Evolutionary conservation across 176 grass and related monocot species (phyloP).

Genomic region (Oryza glumipatula): DNA sequence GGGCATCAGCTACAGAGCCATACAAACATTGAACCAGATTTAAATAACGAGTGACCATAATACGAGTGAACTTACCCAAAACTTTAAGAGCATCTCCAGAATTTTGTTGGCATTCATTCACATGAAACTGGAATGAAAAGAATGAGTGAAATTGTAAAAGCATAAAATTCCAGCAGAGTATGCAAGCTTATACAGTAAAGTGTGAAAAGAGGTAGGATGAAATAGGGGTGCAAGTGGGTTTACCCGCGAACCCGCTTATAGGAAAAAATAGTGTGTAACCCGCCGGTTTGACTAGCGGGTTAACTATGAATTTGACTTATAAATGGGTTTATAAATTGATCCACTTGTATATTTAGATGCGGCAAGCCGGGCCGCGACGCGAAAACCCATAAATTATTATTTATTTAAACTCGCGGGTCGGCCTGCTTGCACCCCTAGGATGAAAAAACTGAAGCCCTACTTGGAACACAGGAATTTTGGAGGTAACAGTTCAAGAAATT

Average conservation of each 20-base stretch:
- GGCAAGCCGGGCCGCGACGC: too few species aligned
- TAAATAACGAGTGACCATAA: slow-evolving; percentile 31
- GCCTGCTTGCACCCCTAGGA: not conserved
- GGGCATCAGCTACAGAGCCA: slow-evolving; percentile 2
- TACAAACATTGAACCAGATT: slow-evolving; percentile 31
- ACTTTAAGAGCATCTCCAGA: slow-evolving; percentile 72
- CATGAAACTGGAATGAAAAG: slow-evolving; percentile 80
- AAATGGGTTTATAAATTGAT: too few species aligned
- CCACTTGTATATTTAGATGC: too few species aligned
- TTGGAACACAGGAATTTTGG: not conserved
- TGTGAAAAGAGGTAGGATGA: slow-evolving; percentile 22
- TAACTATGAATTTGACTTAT: too few species aligned
- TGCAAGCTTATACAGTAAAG: slow-evolving; percentile 32
- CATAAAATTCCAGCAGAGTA: slow-evolving; percentile 25
- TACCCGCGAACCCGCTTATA: too few species aligned
- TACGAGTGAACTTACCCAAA: slow-evolving; percentile 47
- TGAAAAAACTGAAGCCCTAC: slow-evolving; percentile 31
- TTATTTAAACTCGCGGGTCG: too few species aligned
- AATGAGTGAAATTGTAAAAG: slow-evolving; percentile 31
- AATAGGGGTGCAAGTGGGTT: not conserved
- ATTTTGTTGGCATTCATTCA: slow-evolving; percentile 80
- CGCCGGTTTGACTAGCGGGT: too few species aligned
- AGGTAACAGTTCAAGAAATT: not conserved
- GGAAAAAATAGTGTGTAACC: too few species aligned
- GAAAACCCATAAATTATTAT: too few species aligned